Base-by-base conservation (phyloP, 2,329 filamentous ascomycete genomes). In the Fonsecaea pugnacius region DNA sequence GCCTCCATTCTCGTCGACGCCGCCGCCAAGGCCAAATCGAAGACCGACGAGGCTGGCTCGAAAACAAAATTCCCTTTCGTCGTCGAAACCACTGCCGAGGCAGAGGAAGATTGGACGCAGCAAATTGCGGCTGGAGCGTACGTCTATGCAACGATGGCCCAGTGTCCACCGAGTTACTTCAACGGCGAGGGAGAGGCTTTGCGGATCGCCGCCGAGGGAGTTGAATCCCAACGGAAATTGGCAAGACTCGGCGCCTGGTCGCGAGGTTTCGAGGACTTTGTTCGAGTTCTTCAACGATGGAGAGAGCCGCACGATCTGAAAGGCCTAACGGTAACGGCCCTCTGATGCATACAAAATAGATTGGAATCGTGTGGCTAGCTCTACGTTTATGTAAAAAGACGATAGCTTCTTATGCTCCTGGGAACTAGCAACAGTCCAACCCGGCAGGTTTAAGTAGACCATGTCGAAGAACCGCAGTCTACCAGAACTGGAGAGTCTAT, bases 31-130 rank as follows among this genome's bases (percentile, higher is more conserved):
- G 43, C 18, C 2, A 21, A 24, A 8, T 4, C 10, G 14, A 24
- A 48, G 10, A 10, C 2, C 8, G 8, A 48, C 5, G 21, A 9
- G 18, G 3, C 6, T 16, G 21, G 9, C 10, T 21, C 18, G 18
- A 27, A 12, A 1, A 18, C 43, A 14, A 55, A 54, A 33, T 46
- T 35, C 36, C 54, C 59, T 51, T 48, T 30, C 14, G 58, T 60
- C 4, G n/a, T 68, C 35, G 63, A 68, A 52, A 60, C 60, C 6
- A 66, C 58, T 21, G 50, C 46, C 16, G 60, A 68, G 24, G 63
- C 66, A 12, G 59, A 66, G 24, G 30, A 61, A 10, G 52, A 50
- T 12, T 68, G 66, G 66, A 56, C 55, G 4, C 6, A 66, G 24
- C 62, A 36, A n/a, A 63, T 68, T n/a, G 56, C 61, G 1, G 40